Conservation (phyloP, 768 basidiomycete species). For the Podaxis pistillaris region DNA sequence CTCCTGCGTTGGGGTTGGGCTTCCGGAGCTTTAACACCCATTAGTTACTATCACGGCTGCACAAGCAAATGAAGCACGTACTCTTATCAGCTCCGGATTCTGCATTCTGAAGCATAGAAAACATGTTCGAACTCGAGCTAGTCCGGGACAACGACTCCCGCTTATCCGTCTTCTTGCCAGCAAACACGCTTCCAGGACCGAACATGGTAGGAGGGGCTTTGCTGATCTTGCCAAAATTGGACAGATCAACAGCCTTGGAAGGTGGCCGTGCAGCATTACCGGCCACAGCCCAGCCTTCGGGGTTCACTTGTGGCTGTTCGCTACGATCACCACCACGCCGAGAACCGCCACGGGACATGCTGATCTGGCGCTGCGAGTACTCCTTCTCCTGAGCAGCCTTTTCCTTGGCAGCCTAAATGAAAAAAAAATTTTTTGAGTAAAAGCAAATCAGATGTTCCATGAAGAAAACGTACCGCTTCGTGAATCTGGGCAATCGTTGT, state of each 20-base stretch:
- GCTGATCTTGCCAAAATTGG: conserved; percentile 86
- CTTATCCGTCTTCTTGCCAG: conserved; percentile 63
- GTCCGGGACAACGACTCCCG: conserved; percentile 76
- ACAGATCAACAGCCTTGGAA: conserved; percentile 81
- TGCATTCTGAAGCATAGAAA: conserved; percentile 77
- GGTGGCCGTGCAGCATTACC: conserved; percentile 54
- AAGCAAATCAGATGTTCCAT: conserved; percentile 4
- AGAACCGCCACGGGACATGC: conserved; percentile 90
- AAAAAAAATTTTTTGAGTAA: background rate
- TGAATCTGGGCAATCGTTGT: conserved; percentile 89
- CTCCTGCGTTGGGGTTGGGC: conserved; percentile 64
- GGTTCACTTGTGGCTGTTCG: conserved; percentile 53
- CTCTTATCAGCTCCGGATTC: conserved; percentile 58
- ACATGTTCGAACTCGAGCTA: conserved; percentile 84
- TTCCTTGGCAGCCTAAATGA: conserved; percentile 73
- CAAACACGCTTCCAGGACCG: conserved; percentile 84
- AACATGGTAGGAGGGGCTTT: conserved; percentile 66
- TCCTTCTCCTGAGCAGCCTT: conserved; percentile 66
- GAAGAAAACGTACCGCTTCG: conserved; percentile 59
- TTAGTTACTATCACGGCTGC: background rate
- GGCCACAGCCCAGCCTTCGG: conserved; percentile 89
- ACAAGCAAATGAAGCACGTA: conserved; percentile 23
- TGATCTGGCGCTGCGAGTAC: conserved; percentile 55
- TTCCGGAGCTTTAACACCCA: conserved; percentile 30
- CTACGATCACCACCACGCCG: conserved; percentile 77